Evolutionary conservation across 2,329 filamentous ascomycete species (phyloP), one percentile per base, ranked within the genome.

Genomic region (Aaosphaeria pasadenensis): DNA sequence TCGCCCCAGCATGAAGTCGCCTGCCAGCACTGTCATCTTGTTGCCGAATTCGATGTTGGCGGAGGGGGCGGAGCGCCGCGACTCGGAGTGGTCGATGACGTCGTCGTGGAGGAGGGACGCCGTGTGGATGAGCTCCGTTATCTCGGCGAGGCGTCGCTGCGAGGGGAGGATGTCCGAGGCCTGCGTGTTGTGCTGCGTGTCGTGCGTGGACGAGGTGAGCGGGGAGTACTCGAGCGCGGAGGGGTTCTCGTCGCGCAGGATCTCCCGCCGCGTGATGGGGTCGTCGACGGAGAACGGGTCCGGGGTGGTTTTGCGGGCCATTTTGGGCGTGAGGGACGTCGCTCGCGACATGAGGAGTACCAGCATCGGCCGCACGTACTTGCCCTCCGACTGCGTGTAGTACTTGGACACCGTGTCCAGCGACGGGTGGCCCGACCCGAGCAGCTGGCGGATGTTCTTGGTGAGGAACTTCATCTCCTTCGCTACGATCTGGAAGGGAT

Each of bases 381-480:
- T 99, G 54, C 94, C 94, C 77, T 97, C 91, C 50, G 89, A 89
- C 63, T 92, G 88, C 24, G 94, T 96, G 71, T 99, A 99, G 78
- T 99, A 99, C 74, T 99, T 99, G 45, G 94, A 91, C 30, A 91
- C 92, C 39, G 89, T 91, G 67, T 97, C 94, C 51, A 99, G 81
- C 41, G 91, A 91, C 0, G 94, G 94, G 67, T 99, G 92, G 5
- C 92, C 92, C 0, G 91, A 96, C 5, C 92, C 92, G 11, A 97
- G 77, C n/a, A 97, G 79, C 66, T 95, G 88, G 52, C 89, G 82
- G 71, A 97, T 95, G 63, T 97, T 96, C 46, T 91, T 91, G 7
- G 89, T 96, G 64, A 97, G 75, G 62, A 91, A 95, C 73, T 95
- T 94, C 85, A 99, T 89, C 77, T 97, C 92, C 74, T 96, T 95